phyloP scores from a whole-genome alignment of 192 early-diverging fungal genomes.

The Martensiomyces pterosporus region DNA sequence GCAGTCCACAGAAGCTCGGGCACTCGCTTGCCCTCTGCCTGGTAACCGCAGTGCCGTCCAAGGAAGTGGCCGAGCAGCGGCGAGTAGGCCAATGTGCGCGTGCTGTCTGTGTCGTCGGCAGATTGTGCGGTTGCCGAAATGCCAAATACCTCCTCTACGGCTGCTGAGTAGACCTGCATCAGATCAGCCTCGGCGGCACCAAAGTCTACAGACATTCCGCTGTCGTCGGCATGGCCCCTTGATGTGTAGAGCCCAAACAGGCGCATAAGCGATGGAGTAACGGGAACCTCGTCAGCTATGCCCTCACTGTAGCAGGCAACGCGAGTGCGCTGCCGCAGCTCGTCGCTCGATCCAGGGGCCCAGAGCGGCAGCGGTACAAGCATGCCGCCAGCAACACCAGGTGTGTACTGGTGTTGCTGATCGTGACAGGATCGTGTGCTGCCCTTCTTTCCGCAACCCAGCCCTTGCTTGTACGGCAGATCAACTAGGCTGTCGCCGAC shows the following conservation, averaged over 20 bases:
- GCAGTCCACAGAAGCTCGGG: constrained; percentile 40
- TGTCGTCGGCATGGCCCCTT: constrained; percentile 1
- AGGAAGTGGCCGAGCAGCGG: constrained; percentile 25
- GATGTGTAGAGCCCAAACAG: constrained; percentile 33
- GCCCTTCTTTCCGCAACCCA: too few relatives aligned
- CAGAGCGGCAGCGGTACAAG: constrained; percentile 12
- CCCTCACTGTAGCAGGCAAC: constrained; percentile 11
- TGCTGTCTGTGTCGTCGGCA: background rate
- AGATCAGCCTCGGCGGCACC: constrained; percentile 4
- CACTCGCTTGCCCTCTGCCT: constrained; percentile 5
- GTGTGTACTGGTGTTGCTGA: too few relatives aligned
- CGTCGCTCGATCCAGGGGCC: background rate
- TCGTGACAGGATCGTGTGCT: too few relatives aligned
- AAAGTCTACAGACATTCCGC: constrained; percentile 9
- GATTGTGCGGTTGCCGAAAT: background rate
- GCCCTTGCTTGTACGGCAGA: constrained; percentile 14
- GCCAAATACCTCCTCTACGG: constrained; percentile 13
- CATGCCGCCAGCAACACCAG: background rate
- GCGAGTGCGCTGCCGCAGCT: constrained; percentile 7
- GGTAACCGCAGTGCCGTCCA: constrained; percentile 17
- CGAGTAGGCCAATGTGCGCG: constrained; percentile 4
- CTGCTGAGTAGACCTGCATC: background rate
- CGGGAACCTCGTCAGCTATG: constrained; percentile 10
- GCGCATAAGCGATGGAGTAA: constrained; percentile 11
- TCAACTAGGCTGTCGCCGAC: constrained; percentile 45